These are phyloP conservation scores for Clathrus columnatus DNA, from an alignment of 768 basidiomycete genomes.

Conservation along the genomic window DNA sequence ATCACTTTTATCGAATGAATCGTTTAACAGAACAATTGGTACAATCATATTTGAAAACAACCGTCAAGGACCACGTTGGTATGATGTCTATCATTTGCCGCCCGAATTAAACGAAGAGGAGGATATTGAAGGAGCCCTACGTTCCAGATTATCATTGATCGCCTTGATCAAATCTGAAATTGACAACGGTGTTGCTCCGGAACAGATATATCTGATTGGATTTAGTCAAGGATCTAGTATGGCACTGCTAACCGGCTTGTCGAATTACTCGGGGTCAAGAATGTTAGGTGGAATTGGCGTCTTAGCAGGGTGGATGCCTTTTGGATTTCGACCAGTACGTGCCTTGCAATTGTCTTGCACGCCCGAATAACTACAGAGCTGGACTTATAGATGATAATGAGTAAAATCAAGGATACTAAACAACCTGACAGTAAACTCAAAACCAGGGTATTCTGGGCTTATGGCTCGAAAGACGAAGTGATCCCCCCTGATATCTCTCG, in stretches of 20 bases:
- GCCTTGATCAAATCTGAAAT: conserved; percentile 29
- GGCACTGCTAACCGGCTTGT: conserved; percentile 25
- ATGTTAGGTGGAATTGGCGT: conserved; percentile 36
- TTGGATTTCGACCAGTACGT: too few species aligned
- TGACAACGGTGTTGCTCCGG: conserved; percentile 27
- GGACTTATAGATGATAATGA: too few species aligned
- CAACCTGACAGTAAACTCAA: too few species aligned
- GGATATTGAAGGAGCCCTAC: background rate
- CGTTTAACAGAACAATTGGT: conserved; percentile 19
- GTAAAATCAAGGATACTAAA: too few species aligned
- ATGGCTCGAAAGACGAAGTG: conserved; percentile 29
- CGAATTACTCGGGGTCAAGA: conserved; percentile 29
- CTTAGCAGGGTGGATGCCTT: conserved; percentile 41
- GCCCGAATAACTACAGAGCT: too few species aligned
- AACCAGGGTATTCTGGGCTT: conserved; percentile 39
- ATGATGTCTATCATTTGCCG: conserved; percentile 31
- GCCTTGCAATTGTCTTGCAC: too few species aligned
- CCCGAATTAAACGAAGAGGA: conserved; percentile 30
- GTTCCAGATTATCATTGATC: background rate
- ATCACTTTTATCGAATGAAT: background rate
- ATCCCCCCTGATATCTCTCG: conserved; percentile 29
- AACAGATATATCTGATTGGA: conserved; percentile 32
- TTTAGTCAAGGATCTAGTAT: conserved; percentile 38
- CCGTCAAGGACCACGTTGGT: conserved; percentile 31
- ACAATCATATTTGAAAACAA: conserved; percentile 25